Percentiles rank a stretch among this genome's conserved stretches.
Conservation (phyloP, 2,329 filamentous ascomycete species). For the Pseudopyrenochaeta lycopersici region DNA sequence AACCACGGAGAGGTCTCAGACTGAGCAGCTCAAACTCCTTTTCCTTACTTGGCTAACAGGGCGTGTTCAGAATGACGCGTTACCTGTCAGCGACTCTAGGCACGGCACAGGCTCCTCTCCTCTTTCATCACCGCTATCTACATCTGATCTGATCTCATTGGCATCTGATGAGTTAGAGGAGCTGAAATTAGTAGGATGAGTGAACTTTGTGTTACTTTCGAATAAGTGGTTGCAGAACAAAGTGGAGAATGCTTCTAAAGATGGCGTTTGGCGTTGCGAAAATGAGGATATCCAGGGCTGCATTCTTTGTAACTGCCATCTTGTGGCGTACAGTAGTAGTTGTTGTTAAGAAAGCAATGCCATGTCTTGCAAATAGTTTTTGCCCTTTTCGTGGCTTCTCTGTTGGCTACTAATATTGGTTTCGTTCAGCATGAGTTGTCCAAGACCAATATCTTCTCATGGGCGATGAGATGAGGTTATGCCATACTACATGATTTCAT, state of each 20-base stretch:
- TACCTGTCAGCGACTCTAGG: neutral
- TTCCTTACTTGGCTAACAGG: conserved; percentile 3
- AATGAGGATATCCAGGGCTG: neutral
- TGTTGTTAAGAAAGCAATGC: neutral
- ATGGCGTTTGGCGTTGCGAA: neutral
- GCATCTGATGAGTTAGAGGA: neutral
- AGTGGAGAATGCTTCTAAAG: neutral
- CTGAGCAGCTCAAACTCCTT: conserved; percentile 21
- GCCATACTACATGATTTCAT: too few species aligned
- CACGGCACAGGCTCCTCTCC: neutral
- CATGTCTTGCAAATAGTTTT: too few species aligned
- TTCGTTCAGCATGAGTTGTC: too few species aligned
- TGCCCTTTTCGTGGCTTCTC: too few species aligned
- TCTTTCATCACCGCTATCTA: neutral
- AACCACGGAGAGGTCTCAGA: conserved; percentile 51
- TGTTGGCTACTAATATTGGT: too few species aligned
- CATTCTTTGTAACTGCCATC: neutral
- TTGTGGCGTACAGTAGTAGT: neutral
- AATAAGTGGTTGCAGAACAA: neutral
- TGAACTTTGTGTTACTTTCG: neutral
- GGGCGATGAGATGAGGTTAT: too few species aligned
- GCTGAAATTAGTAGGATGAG: neutral
- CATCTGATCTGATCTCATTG: neutral
- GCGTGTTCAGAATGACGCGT: neutral
- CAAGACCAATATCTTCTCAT: too few species aligned